Evolutionary conservation across 2,329 filamentous ascomycete species (phyloP), one percentile per base, ranked within the genome.

Genomic region (Dactylonectria estremocensis): DNA sequence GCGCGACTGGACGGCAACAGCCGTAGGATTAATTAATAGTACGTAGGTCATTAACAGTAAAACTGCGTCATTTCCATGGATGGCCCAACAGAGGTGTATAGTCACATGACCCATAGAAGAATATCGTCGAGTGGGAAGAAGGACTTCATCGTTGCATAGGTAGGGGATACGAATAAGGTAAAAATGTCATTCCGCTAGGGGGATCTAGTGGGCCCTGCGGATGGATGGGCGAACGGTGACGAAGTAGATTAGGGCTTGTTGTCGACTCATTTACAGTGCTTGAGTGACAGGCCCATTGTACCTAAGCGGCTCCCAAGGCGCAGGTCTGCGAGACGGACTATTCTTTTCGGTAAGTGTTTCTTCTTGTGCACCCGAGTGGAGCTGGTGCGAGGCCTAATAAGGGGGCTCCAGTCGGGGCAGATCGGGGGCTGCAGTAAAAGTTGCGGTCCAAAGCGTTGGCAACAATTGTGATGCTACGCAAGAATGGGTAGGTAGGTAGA

Each of bases 291-390:
- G 33, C 45, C 35, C 54, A 43, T 55, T 31, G 33, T 22, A 6
- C 40, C 14, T 11, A 46, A 16, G 43, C 40, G 49, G 48, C 54
- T 64, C 37, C 40, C 40, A 49, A 53, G 37, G 35, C 33, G 54
- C 6, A 53, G 54, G 46, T 24, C 35, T 60, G 49, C 49, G 49
- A 40, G 20, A 53, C 53, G 49, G 49, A 14, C 11, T 31, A 31
- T 33, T 46, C 45, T 22, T 45, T 18, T 54, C 45, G 28, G 49
- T 35, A 59, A 64, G 52, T 64, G 55, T 58, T 59, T 59, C 37
- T 48, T 59, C 46, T 54, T 37, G 53, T 53, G 54, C 35, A 48
- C n/a, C 11, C 18, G n/a, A 49, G 49, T 59, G 62, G 62, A 64
- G 62, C 20, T 28, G 49, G 55, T 64, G 62, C 43, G 62, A 64